These are phyloP conservation scores for Datisca glomerata DNA, from an alignment of 306 rosid genomes.

Conservation along the genomic window DNA sequence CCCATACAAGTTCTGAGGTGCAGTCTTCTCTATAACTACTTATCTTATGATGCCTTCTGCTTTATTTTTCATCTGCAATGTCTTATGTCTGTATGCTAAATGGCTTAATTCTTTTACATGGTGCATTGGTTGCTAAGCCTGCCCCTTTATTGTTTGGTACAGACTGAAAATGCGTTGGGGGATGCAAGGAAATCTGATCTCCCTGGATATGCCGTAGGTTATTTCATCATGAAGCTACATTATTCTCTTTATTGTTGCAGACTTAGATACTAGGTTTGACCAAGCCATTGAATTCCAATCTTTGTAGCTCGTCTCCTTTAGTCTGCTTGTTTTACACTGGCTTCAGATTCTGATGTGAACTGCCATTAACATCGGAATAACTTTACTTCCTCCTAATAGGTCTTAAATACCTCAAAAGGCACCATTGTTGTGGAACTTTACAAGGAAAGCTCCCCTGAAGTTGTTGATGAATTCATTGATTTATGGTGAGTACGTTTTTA, in stretches of 20 bases:
- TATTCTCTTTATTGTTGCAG: slow-evolving; percentile 10
- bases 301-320: background rate
- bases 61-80: no score
- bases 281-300: background rate
- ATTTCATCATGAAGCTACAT: slow-evolving; percentile 6
- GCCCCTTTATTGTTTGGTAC: slow-evolving; percentile 6
- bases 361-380: background rate
- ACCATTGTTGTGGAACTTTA: slow-evolving; percentile 45
- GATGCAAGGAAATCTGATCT: slow-evolving; percentile 51
- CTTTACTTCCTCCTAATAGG: slow-evolving; percentile 23
- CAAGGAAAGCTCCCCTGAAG: slow-evolving; percentile 94
- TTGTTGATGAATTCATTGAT: slow-evolving; percentile 93
- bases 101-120: background rate
- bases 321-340: background rate
- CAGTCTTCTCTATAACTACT: no score
- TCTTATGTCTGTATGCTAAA: no score
- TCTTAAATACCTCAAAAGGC: slow-evolving; percentile 84
- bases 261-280: slow-evolving; percentile 9
- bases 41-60: no score
- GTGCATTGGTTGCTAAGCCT: slow-evolving; percentile 8
- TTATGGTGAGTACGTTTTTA: slow-evolving; percentile 87
- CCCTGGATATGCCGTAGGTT: slow-evolving; percentile 64
- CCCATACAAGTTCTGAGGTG: slow-evolving; percentile 33
- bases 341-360: background rate
- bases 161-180: slow-evolving; percentile 28